phyloP scores from a whole-genome alignment of 2,329 filamentous ascomycete species.

The Aureobasidium leucospermi region DNA sequence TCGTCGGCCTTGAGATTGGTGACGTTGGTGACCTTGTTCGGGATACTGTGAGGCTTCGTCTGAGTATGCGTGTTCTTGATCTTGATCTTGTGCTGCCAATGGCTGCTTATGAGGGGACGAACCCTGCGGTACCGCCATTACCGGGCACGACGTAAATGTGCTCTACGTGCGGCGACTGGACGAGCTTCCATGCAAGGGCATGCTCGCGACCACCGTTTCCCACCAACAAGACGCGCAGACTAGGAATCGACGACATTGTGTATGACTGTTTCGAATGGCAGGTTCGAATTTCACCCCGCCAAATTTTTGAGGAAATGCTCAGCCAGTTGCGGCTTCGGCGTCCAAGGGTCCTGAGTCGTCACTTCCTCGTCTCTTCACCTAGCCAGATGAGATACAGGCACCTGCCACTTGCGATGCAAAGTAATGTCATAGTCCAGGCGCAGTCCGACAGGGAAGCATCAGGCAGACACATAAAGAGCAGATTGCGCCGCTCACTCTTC shows the following conservation, averaged over 20 bases:
- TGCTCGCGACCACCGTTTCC: constrained; percentile 94
- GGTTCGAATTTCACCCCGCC: constrained; percentile 2
- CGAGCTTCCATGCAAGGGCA: constrained; percentile 87
- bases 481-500: not conserved
- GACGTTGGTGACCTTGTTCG: constrained; percentile 50
- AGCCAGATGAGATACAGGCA: too few relatives aligned
- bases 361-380: not conserved
- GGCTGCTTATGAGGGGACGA: constrained; percentile 18
- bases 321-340: constrained; percentile 2
- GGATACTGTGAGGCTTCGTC: constrained; percentile 19
- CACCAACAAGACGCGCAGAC: constrained; percentile 70
- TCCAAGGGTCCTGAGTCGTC: not conserved
- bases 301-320: not conserved
- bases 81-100: not conserved
- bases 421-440: too few relatives aligned
- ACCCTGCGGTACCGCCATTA: constrained; percentile 73
- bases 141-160: constrained; percentile 64
- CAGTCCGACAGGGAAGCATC: not conserved
- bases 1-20: constrained; percentile 62
- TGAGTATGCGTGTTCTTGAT: not conserved
- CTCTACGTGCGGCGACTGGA: constrained; percentile 71
- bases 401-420: too few relatives aligned
- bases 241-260: constrained; percentile 18
- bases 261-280: constrained; percentile 2
- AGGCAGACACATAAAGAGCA: not conserved